Conservation (phyloP, 2,329 filamentous ascomycete species). For the Samsoniella hepiali region DNA sequence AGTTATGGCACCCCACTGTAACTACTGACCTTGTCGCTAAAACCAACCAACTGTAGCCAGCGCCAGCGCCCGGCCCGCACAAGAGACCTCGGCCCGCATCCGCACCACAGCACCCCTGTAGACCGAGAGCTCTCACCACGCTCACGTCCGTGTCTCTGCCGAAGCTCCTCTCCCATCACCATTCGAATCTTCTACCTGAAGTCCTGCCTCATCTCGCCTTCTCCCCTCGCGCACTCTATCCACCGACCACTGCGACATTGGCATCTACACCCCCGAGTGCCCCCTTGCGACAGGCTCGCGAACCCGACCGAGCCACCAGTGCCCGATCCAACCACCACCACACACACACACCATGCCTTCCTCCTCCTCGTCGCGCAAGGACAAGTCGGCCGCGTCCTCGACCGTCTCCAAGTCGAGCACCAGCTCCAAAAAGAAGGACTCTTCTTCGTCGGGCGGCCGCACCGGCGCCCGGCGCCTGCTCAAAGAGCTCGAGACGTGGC, state of each 20-base stretch:
- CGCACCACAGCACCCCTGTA: too few species aligned
- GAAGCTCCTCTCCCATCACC: background rate
- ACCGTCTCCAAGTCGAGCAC: constrained; percentile 18
- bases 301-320: background rate
- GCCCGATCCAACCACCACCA: background rate
- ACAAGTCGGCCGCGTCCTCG: constrained; percentile 21
- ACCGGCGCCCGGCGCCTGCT: constrained; percentile 55
- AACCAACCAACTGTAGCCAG: too few species aligned
- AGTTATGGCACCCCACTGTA: too few species aligned
- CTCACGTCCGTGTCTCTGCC: too few species aligned
- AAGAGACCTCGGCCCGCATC: too few species aligned
- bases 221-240: background rate
- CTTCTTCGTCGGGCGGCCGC: constrained; percentile 35
- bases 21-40: too few species aligned
- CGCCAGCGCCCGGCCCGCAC: too few species aligned
- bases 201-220: background rate
- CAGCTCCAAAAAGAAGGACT: constrained; percentile 21
- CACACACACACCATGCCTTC: constrained; percentile 17
- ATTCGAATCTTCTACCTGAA: background rate
- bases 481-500: constrained; percentile 55
- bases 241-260: background rate
- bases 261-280: background rate
- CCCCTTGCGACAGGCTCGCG: background rate
- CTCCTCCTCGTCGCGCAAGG: constrained; percentile 18
- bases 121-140: too few species aligned